These are phyloP conservation scores for Fusarium tricinctum DNA, from an alignment of 2,329 filamentous ascomycete species.

Conservation along the genomic window DNA sequence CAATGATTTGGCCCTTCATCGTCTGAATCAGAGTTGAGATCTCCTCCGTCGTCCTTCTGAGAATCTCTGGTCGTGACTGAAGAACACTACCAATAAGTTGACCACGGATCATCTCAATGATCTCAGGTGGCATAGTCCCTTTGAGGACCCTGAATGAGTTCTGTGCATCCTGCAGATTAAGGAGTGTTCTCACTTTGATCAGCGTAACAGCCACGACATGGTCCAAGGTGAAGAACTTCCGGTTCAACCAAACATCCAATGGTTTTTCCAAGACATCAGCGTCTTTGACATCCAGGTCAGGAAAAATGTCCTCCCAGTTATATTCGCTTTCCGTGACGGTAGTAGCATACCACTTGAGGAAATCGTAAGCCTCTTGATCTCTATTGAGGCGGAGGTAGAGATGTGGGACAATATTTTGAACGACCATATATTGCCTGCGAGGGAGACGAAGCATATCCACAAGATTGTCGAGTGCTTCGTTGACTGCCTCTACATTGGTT, in stretches of 20 bases:
- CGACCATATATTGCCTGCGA: no score
- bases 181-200: constrained; percentile 46
- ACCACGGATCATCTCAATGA: constrained; percentile 37
- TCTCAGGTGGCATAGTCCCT: constrained; percentile 36
- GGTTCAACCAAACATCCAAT: background rate
- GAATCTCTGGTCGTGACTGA: constrained; percentile 1
- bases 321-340: background rate
- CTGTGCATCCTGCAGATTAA: constrained; percentile 42
- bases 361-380: constrained; percentile 66
- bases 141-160: constrained; percentile 19
- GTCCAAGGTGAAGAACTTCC: constrained; percentile 24
- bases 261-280: constrained; percentile 59
- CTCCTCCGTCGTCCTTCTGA: constrained; percentile 9
- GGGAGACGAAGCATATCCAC: no score
- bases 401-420: no score
- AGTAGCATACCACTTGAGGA: constrained; percentile 55
- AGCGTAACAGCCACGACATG: constrained; percentile 32
- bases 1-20: constrained; percentile 33
- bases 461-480: no score
- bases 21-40: constrained; percentile 1
- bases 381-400: constrained; percentile 59
- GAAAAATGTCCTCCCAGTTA: no score
- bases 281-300: constrained; percentile 52
- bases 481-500: no score
- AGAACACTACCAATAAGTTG: constrained; percentile 34